Percentiles rank a stretch among this genome's conserved stretches.
These are phyloP conservation scores for Chaetoscypha palmicola DNA, from an alignment of 2,329 filamentous ascomycete genomes.

Conservation along the genomic window DNA sequence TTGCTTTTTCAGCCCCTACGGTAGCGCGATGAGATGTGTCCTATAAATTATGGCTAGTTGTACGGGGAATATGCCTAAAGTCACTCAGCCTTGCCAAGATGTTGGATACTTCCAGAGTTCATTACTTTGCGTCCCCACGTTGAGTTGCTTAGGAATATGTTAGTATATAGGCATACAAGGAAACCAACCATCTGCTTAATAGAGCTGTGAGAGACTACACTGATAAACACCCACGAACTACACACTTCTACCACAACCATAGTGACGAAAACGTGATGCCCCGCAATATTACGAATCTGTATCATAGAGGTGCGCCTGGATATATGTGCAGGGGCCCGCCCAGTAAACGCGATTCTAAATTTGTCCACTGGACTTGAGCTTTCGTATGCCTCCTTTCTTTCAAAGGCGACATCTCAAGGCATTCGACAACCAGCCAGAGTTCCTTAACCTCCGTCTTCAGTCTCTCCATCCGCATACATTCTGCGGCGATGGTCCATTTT, in stretches of 20 bases:
- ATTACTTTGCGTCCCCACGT: too few species aligned
- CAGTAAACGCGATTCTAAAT: constrained; percentile 2
- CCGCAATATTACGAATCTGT: too few species aligned
- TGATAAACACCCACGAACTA: too few species aligned
- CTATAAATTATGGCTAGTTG: background rate
- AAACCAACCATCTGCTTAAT: too few species aligned
- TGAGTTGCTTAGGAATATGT: too few species aligned
- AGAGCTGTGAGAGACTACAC: too few species aligned
- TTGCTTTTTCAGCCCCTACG: constrained; percentile 3
- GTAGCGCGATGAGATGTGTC: constrained; percentile 1
- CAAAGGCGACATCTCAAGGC: background rate
- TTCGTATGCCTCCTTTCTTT: constrained; percentile 2
- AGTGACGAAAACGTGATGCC: too few species aligned
- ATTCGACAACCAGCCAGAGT: background rate
- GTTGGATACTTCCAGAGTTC: too few species aligned
- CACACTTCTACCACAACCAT: too few species aligned
- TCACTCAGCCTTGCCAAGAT: background rate
- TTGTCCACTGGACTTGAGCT: background rate
- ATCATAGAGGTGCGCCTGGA: background rate
- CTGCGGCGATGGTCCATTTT: constrained; percentile 25
- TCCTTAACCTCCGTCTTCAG: background rate
- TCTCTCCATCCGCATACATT: constrained; percentile 11
- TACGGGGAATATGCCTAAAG: background rate
- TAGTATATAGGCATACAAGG: too few species aligned
- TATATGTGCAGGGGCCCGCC: background rate